Percentiles rank a stretch among this genome's conserved stretches.
phyloP scores from a whole-genome alignment of 768 basidiomycete species.

The Kwoniella mangroviensis region DNA sequence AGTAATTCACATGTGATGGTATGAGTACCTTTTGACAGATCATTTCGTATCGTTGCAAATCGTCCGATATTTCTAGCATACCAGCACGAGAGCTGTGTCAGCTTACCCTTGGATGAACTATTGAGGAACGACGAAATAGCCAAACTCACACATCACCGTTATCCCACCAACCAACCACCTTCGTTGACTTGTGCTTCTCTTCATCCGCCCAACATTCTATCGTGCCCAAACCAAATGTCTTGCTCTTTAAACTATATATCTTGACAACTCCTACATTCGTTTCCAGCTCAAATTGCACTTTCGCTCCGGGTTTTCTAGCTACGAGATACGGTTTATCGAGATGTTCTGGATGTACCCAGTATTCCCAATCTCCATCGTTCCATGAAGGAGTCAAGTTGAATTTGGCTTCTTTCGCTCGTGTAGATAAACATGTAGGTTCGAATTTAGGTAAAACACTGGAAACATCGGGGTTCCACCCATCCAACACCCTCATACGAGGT shows the following conservation, averaged over 20 bases:
- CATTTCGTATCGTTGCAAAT: slow-evolving; percentile 30
- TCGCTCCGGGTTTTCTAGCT: slow-evolving; percentile 42
- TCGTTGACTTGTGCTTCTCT: slow-evolving; percentile 33
- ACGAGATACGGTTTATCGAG: slow-evolving; percentile 54
- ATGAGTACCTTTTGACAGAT: slow-evolving; percentile 41
- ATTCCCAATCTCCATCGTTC: slow-evolving; percentile 40
- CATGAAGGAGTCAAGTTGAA: slow-evolving; percentile 49
- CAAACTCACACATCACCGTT: slow-evolving; percentile 46
- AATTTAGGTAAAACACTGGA: slow-evolving; percentile 33
- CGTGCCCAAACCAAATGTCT: slow-evolving; percentile 52
- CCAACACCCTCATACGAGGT: slow-evolving; percentile 41
- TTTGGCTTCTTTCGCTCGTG: slow-evolving; percentile 33
- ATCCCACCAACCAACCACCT: slow-evolving; percentile 52
- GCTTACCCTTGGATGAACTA: too few species aligned
- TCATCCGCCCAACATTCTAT: slow-evolving; percentile 53
- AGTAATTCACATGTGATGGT: slow-evolving; percentile 47
- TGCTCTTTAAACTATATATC: slow-evolving; percentile 52
- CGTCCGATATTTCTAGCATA: slow-evolving; percentile 30
- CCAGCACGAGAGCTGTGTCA: not conserved
- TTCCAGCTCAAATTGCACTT: slow-evolving; percentile 44
- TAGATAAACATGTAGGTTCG: slow-evolving; percentile 45
- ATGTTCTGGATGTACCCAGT: slow-evolving; percentile 53
- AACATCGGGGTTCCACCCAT: slow-evolving; percentile 47
- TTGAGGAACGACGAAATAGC: too few species aligned
- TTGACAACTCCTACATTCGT: slow-evolving; percentile 53